Percentiles rank a stretch among this genome's conserved stretches.
phyloP scores from a whole-genome alignment of 352 stramenopile genomes.

The Phytophthora nicotianae region DNA sequence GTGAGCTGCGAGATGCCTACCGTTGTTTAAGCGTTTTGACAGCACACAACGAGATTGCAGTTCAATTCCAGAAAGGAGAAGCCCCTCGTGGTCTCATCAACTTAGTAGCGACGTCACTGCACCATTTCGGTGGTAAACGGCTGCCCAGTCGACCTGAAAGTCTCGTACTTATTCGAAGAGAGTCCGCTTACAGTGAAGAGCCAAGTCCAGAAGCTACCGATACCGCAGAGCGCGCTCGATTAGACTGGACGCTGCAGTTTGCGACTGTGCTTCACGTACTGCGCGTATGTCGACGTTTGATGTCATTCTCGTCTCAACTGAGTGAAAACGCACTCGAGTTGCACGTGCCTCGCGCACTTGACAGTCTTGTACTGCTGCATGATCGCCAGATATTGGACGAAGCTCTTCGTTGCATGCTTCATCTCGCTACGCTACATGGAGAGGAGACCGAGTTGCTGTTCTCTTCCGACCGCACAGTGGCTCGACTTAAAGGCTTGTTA shows the following conservation, averaged over 20 bases:
- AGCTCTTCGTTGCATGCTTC: conserved; percentile 38
- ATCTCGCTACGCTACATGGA: conserved; percentile 25
- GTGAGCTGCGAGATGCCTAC: conserved; percentile 49
- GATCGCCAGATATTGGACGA: conserved; percentile 45
- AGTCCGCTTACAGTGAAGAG: conserved; percentile 15
- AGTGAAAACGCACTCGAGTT: conserved; percentile 46
- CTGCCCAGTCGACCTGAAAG: conserved; percentile 38
- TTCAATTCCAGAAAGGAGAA: conserved; percentile 39
- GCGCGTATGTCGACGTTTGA: conserved; percentile 48
- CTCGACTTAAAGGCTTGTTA: conserved; percentile 36
- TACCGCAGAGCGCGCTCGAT: conserved; percentile 3
- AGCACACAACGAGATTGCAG: conserved; percentile 25
- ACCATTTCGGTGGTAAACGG: conserved; percentile 39
- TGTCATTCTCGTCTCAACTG: conserved; percentile 43
- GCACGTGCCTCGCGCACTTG: conserved; percentile 39
- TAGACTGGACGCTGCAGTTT: conserved; percentile 25
- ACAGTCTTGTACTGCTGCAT: conserved; percentile 55
- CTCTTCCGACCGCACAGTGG: conserved; percentile 39
- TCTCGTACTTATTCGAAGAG: conserved; percentile 30
- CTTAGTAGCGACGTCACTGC: conserved; percentile 43
- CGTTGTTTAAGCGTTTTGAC: conserved; percentile 50
- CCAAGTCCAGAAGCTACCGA: not conserved
- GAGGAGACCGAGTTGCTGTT: conserved; percentile 35
- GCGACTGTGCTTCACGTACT: conserved; percentile 46
- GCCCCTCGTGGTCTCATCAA: conserved; percentile 51